phyloP scores from a whole-genome alignment of 83 land plant genomes.

The Thuja plicata region DNA sequence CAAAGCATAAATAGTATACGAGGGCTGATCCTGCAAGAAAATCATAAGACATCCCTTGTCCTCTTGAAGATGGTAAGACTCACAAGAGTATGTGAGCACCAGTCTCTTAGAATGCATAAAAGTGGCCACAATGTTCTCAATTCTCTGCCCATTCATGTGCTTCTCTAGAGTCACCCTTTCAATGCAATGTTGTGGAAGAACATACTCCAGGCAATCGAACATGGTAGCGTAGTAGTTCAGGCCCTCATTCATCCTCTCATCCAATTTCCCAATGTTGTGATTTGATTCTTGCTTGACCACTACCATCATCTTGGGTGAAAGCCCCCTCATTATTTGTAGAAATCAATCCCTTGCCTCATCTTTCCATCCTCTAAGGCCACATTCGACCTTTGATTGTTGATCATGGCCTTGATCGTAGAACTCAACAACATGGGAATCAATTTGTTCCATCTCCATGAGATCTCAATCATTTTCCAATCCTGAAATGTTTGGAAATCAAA shows the following conservation, averaged over 20 bases:
- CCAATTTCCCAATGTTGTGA: conserved; percentile 58
- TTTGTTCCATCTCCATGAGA: conserved; percentile 35
- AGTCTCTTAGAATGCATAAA: conserved; percentile 51
- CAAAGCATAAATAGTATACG: background rate
- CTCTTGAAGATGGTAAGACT: background rate
- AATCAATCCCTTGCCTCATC: conserved; percentile 29
- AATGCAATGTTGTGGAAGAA: too few relatives aligned
- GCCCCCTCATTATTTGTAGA: conserved; percentile 47
- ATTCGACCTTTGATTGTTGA: background rate
- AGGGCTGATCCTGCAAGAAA: background rate
- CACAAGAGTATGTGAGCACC: conserved; percentile 44
- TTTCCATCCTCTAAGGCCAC: too few relatives aligned
- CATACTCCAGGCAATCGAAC: conserved; percentile 76
- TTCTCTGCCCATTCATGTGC: conserved; percentile 61
- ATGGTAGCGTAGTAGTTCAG: conserved; percentile 66
- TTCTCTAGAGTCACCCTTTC: conserved; percentile 68
- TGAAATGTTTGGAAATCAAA: too few relatives aligned
- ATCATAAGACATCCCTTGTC: too few relatives aligned
- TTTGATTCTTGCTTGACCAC: conserved; percentile 81
- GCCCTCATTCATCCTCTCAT: conserved; percentile 62
- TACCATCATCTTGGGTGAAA: conserved; percentile 71
- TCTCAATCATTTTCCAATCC: too few relatives aligned
- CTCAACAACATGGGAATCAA: background rate
- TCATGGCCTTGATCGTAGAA: background rate
- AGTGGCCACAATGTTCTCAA: conserved; percentile 66